These are phyloP conservation scores for Wickerhamomyces alni DNA, from an alignment of 805 yeast genomes.

Conservation along the genomic window DNA sequence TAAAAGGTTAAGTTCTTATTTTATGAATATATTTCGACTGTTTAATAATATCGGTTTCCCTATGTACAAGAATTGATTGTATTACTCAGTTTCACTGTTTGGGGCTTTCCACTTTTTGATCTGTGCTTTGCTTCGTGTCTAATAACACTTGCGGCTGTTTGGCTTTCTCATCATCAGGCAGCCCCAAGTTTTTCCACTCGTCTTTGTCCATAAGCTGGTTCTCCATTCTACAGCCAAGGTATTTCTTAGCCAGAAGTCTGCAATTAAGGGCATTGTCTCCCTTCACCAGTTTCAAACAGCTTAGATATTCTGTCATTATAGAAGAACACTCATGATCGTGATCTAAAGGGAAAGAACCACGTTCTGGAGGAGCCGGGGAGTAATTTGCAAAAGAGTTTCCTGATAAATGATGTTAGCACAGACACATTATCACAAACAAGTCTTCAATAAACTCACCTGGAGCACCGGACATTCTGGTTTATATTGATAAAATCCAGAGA, in stretches of 20 bases:
- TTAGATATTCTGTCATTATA: slow-evolving; percentile 68
- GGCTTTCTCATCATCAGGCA: slow-evolving; percentile 43
- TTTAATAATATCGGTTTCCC: no score
- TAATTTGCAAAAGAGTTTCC: slow-evolving; percentile 43
- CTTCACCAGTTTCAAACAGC: slow-evolving; percentile 69
- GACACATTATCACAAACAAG: no score
- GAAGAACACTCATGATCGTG: slow-evolving; percentile 79
- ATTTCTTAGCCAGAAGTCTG: slow-evolving; percentile 72
- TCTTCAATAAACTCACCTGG: neutral
- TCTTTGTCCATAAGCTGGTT: slow-evolving; percentile 56
- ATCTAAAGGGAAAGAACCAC: slow-evolving; percentile 95
- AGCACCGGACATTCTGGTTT: slow-evolving; percentile 1
- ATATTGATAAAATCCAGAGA: no score
- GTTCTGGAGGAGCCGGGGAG: slow-evolving; percentile 89
- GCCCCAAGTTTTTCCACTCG: slow-evolving; percentile 56
- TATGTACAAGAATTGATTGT: no score
- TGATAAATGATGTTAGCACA: slow-evolving; percentile 23
- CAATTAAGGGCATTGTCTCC: slow-evolving; percentile 92
- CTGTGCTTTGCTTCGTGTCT: no score
- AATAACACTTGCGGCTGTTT: neutral
- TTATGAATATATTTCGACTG: no score
- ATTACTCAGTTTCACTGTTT: no score
- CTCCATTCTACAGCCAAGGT: slow-evolving; percentile 86
- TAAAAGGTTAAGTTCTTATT: no score
- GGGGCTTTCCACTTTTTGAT: no score